Evolutionary conservation across 2,329 filamentous ascomycete species (phyloP).

Genomic region (Pseudopyrenochaeta lycopersici): DNA sequence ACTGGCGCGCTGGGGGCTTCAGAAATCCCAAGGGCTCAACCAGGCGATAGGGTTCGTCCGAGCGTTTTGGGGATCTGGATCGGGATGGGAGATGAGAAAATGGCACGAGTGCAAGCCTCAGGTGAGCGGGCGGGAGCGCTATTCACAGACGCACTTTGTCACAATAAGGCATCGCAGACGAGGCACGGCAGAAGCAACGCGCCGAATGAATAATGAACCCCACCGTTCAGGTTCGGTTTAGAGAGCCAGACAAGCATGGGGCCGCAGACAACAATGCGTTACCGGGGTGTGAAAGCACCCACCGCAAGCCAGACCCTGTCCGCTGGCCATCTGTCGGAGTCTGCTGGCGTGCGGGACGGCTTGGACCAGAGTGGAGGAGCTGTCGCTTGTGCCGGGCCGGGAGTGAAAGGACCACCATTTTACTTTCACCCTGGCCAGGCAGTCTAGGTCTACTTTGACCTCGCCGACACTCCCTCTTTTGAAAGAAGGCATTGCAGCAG

Average conservation of each 20-base stretch:
- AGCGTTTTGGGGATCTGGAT: constrained; percentile 53
- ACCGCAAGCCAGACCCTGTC: constrained; percentile 45
- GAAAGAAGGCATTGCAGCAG: constrained; percentile 1
- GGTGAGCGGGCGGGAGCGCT: constrained; percentile 48
- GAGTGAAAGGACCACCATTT: constrained; percentile 22
- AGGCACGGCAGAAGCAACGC: constrained; percentile 51
- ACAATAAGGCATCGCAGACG: constrained; percentile 50
- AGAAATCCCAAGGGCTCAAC: constrained; percentile 44
- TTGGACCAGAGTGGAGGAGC: constrained; percentile 49
- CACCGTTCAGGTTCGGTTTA: constrained; percentile 47
- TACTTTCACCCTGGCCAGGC: constrained; percentile 21
- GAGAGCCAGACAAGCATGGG: constrained; percentile 43
- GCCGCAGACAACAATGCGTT: constrained; percentile 44
- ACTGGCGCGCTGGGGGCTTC: constrained; percentile 48
- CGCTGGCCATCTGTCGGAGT: constrained; percentile 43
- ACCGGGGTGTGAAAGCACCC: constrained; percentile 43
- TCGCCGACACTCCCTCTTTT: constrained; percentile 10
- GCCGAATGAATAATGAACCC: constrained; percentile 48
- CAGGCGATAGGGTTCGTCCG: constrained; percentile 54
- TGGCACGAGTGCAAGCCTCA: constrained; percentile 47
- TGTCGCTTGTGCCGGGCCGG: constrained; percentile 49
- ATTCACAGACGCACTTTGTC: constrained; percentile 47
- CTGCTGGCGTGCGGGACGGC: constrained; percentile 50
- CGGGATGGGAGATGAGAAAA: constrained; percentile 45
- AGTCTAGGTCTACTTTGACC: constrained; percentile 12